These are phyloP conservation scores for Chimonanthus praecox DNA, from an alignment of 164 flowering plant species.

Conservation along the genomic window DNA sequence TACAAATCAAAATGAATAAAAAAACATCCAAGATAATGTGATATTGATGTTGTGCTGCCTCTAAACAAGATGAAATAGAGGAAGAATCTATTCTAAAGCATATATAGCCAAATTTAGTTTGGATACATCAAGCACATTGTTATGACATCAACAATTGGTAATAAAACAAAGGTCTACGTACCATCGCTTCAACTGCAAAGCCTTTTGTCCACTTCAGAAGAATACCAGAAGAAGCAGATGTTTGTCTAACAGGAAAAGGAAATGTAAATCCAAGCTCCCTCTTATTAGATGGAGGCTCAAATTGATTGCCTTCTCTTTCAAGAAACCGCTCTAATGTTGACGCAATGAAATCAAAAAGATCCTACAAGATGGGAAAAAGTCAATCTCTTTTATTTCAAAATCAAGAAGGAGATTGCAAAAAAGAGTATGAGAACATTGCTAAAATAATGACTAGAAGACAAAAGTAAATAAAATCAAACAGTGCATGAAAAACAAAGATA, in stretches of 20 bases:
- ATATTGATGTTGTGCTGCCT: no score
- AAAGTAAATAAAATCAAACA: no score
- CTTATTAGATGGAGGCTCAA: slow-evolving; percentile 26
- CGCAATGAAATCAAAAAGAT: slow-evolving; percentile 79
- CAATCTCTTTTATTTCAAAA: neutral
- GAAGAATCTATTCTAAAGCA: no score
- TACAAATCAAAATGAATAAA: no score
- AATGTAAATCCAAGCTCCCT: slow-evolving; percentile 88
- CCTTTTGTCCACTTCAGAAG: slow-evolving; percentile 93
- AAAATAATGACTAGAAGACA: no score
- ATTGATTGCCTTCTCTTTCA: slow-evolving; percentile 41
- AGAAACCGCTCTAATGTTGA: slow-evolving; percentile 56
- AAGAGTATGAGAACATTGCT: neutral
- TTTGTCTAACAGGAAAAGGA: slow-evolving; percentile 85
- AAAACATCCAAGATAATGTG: no score
- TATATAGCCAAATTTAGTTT: no score
- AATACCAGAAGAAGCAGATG: slow-evolving; percentile 64
- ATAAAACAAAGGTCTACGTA: slow-evolving; percentile 26
- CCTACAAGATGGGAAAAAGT: slow-evolving; percentile 38
- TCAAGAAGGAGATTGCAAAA: neutral
- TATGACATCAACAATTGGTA: neutral
- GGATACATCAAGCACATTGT: neutral
- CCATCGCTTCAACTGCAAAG: slow-evolving; percentile 68
- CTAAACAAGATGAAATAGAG: no score
- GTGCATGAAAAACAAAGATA: neutral